Evolutionary conservation across 2,329 filamentous ascomycete species (phyloP), one percentile per base, ranked within the genome.

Genomic region (Arthrobotrys musiformis): DNA sequence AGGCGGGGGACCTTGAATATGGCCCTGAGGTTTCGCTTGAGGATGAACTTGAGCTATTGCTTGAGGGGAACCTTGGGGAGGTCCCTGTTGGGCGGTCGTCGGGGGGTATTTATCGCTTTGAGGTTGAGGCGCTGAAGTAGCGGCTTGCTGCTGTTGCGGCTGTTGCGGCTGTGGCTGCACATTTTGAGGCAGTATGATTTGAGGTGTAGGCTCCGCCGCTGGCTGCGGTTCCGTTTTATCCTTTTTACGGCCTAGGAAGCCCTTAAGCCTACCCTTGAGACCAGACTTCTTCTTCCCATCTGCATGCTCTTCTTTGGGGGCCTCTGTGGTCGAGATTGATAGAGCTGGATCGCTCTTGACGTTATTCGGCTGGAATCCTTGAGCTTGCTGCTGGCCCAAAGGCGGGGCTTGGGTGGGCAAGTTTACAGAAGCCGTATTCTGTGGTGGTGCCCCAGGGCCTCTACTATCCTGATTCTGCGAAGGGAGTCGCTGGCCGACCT

Each of bases 231-330:
- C 70, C 3, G 22, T 24, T 40, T 76, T 76, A 4, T 66, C 72
- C 22, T 70, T 76, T 42, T 76, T 76, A 5, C 72, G 64, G 8
- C 72, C 63, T 2, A 70, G 9, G n/a, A 70, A 66, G 17, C 50
- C 40, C 15, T 50, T 58, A 22, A 70, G 37, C 19, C 62, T 76
- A 22, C 56, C 56, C 22, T 61, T 61, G 4, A 69, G 26, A 6
- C 72, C 72, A 2, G 42, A n/a, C 19, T 70, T 76, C 48, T 76
- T 76, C 26, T 70, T 63, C 15, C 69, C 72, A 11, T 63, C 56
- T 22, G 24, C 19, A 6, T 58, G 63, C 1, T 76, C 72, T 13
- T 76, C 72, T n/a, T 70, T 76, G 11, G 48, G n/a, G 8, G 30
- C n/a, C 17, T 76, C 72, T 8, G 54, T 58, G n/a, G 54, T 58